phyloP scores from a whole-genome alignment of 495 filamentous ascomycete genomes.

The Xylaria telfairii region DNA sequence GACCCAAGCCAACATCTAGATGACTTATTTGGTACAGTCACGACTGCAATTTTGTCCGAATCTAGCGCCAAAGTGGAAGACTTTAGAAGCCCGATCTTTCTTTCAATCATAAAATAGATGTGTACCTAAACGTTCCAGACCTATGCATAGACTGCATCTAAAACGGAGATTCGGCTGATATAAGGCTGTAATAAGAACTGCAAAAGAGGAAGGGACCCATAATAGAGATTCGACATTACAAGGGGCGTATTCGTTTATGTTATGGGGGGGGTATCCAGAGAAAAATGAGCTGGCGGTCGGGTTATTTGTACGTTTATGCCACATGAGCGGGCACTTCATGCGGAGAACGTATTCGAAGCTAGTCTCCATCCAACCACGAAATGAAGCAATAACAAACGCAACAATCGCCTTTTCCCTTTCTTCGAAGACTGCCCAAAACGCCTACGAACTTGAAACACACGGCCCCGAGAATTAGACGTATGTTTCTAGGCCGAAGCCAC shows the following conservation, averaged over 20 bases:
- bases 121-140: conserved; percentile 16
- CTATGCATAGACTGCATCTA: conserved; percentile 19
- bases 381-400: conserved; percentile 6
- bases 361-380: conserved; percentile 11
- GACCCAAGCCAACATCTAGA: background rate
- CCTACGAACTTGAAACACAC: conserved; percentile 1
- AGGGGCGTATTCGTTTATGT: conserved; percentile 17
- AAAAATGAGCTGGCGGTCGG: conserved; percentile 1
- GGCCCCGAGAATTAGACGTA: background rate
- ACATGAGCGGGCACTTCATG: background rate
- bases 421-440: conserved; percentile 13
- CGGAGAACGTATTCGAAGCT: conserved; percentile 2
- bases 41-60: background rate
- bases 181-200: conserved; percentile 16
- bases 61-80: background rate
- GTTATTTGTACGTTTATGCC: conserved; percentile 7
- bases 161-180: conserved; percentile 7
- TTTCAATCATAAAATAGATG: conserved; percentile 13
- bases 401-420: conserved; percentile 9
- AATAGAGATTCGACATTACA: conserved; percentile 24
- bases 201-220: background rate
- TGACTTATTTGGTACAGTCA: background rate
- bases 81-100: background rate
- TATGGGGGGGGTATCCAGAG: conserved; percentile 26
- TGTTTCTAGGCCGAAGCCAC: background rate